These are phyloP conservation scores for Chalciporus sphaerocephalus DNA, from an alignment of 768 basidiomycete genomes.

Conservation along the genomic window DNA sequence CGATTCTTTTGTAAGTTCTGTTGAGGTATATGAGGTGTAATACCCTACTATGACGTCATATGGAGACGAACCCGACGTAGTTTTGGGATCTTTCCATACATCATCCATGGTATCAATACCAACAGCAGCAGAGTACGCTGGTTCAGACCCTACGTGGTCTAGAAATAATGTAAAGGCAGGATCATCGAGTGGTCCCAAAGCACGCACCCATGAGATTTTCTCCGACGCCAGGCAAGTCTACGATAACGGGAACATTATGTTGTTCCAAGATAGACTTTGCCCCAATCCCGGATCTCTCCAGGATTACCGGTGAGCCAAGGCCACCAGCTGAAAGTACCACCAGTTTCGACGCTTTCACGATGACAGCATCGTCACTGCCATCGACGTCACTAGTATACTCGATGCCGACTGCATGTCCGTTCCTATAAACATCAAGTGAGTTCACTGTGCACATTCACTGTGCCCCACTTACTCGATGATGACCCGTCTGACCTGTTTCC, in stretches of 20 bases:
- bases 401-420: conserved; percentile 36
- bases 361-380: conserved; percentile 5
- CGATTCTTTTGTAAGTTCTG: conserved; percentile 33
- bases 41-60: no score
- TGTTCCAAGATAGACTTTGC: conserved; percentile 25
- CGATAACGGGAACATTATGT: conserved; percentile 26
- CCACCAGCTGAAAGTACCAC: conserved; percentile 39
- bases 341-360: conserved; percentile 30
- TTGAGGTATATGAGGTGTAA: not conserved
- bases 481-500: conserved; percentile 31
- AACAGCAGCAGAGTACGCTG: conserved; percentile 37
- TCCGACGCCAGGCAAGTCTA: conserved; percentile 42
- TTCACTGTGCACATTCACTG: not conserved
- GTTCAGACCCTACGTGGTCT: conserved; percentile 30
- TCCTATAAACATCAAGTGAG: conserved; percentile 17
- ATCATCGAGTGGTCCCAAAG: not conserved
- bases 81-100: conserved; percentile 37
- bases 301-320: conserved; percentile 44
- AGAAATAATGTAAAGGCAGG: no score
- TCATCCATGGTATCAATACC: conserved; percentile 46
- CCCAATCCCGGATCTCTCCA: conserved; percentile 52
- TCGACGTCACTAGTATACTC: conserved; percentile 32
- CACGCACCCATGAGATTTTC: conserved; percentile 37
- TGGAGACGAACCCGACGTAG: conserved; percentile 25
- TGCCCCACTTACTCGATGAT: conserved; percentile 31